phyloP scores from a whole-genome alignment of 2,329 filamentous ascomycete genomes.

The Sarocladium strictum region DNA sequence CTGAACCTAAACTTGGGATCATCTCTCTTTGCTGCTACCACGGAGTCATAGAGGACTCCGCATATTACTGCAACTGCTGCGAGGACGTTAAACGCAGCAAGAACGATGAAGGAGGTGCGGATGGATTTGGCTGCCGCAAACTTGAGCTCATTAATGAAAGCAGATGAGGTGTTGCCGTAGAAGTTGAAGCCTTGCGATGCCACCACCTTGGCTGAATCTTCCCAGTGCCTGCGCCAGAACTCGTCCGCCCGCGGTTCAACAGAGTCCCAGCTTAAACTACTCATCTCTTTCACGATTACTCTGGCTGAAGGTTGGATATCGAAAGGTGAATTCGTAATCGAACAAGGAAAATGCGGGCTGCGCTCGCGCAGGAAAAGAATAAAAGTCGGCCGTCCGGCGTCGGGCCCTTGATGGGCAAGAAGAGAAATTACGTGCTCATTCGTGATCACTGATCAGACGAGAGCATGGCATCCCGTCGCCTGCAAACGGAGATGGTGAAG shows the following conservation, averaged over 20 bases:
- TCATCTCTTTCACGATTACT: neutral
- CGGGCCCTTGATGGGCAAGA: constrained; percentile 9
- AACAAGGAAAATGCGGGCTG: neutral
- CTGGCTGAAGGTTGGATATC: neutral
- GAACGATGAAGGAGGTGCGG: constrained; percentile 55
- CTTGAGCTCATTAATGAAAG: constrained; percentile 44
- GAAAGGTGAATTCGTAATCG: neutral
- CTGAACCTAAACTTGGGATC: constrained; percentile 34
- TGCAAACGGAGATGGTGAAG: constrained; percentile 9
- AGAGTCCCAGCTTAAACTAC: constrained; percentile 16
- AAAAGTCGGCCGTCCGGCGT: constrained; percentile 3
- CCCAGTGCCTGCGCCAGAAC: constrained; percentile 12
- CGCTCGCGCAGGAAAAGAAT: constrained; percentile 1
- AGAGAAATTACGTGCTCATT: constrained; percentile 8
- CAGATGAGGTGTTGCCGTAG: constrained; percentile 34
- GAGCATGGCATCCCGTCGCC: constrained; percentile 8
- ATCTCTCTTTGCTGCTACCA: constrained; percentile 36
- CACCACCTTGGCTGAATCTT: constrained; percentile 4
- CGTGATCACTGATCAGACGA: constrained; percentile 8
- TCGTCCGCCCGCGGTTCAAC: constrained; percentile 14
- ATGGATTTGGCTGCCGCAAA: constrained; percentile 51
- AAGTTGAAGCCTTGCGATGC: constrained; percentile 8
- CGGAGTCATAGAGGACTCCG: constrained; percentile 53
- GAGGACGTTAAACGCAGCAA: constrained; percentile 55
- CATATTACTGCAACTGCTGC: constrained; percentile 49